These are phyloP conservation scores for Agrocybe chaxingu DNA, from an alignment of 768 basidiomycete genomes.

Conservation along the genomic window DNA sequence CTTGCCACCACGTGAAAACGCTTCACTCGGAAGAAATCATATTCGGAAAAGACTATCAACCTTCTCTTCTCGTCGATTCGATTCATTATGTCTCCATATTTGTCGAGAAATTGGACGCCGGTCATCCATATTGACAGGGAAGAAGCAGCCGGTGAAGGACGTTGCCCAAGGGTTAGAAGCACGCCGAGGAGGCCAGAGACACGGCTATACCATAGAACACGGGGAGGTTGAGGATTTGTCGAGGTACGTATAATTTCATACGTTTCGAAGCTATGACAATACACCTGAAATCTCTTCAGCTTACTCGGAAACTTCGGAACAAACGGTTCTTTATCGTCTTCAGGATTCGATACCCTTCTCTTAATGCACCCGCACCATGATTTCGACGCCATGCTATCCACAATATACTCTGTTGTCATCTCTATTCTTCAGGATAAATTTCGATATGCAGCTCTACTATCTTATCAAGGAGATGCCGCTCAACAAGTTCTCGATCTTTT, in stretches of 20 bases:
- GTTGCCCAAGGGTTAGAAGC: too few relatives aligned
- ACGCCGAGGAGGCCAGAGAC: too few relatives aligned
- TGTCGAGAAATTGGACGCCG: conserved; percentile 10
- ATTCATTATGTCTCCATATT: conserved; percentile 5
- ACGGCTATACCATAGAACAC: too few relatives aligned
- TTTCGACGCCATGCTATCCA: conserved; percentile 6
- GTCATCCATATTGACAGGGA: neutral
- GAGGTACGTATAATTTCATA: too few relatives aligned
- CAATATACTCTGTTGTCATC: conserved; percentile 7
- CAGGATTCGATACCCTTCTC: neutral
- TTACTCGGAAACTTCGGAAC: too few relatives aligned
- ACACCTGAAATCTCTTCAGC: too few relatives aligned
- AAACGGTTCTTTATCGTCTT: too few relatives aligned
- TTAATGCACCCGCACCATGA: neutral
- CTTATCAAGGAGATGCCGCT: conserved; percentile 6
- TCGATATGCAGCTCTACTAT: conserved; percentile 5
- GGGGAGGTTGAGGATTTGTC: too few relatives aligned
- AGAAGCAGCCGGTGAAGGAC: neutral
- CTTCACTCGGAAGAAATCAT: conserved; percentile 10
- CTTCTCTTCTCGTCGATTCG: conserved; percentile 3
- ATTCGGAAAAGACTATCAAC: conserved; percentile 9
- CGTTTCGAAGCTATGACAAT: too few relatives aligned
- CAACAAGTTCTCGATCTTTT: conserved; percentile 20
- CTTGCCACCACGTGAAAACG: conserved; percentile 1
- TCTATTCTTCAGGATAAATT: conserved; percentile 6